A percentile compares a stretch with the other conserved stretches of the same genome.
Evolutionary conservation across 805 yeast species (phyloP).

Genomic region (Yarrowia osloensis): DNA sequence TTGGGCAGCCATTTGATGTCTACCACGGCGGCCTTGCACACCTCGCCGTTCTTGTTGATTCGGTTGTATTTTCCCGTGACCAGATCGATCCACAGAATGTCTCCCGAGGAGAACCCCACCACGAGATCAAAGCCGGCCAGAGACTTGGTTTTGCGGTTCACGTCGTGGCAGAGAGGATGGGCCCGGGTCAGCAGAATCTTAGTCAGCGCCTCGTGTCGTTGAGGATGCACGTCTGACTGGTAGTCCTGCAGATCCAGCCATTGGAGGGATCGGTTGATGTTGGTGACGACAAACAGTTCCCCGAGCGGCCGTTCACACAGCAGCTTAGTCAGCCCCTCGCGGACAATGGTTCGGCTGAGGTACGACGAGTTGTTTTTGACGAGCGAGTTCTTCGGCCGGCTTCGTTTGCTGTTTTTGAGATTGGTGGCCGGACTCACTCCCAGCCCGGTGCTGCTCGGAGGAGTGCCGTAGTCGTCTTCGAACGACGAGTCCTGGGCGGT

Average conservation of each 20-base stretch:
- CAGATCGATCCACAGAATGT: conserved; percentile 62
- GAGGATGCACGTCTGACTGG: conserved; percentile 28
- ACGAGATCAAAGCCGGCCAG: conserved; percentile 50
- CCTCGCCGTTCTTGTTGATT: conserved; percentile 53
- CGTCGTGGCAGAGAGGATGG: conserved; percentile 46
- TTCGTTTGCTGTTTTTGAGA: conserved; percentile 31
- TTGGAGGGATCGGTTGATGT: conserved; percentile 43
- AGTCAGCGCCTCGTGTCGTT: conserved; percentile 43
- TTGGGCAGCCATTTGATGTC: conserved; percentile 53
- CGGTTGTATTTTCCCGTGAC: conserved; percentile 51
- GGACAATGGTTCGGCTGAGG: conserved; percentile 43
- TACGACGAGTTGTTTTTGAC: conserved; percentile 46
- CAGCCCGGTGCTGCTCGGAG: neutral
- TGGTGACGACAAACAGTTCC: conserved; percentile 42
- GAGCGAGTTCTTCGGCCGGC: conserved; percentile 43
- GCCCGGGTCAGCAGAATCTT: conserved; percentile 46
- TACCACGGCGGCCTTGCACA: conserved; percentile 48
- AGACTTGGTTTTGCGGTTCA: conserved; percentile 42
- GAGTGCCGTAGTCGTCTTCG: conserved; percentile 17
- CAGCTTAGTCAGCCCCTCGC: conserved; percentile 40
- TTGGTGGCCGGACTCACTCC: conserved; percentile 1
- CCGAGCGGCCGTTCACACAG: conserved; percentile 37
- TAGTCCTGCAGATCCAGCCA: conserved; percentile 35
- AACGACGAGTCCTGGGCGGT: neutral
- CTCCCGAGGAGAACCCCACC: conserved; percentile 69